phyloP scores from a whole-genome alignment of 208 protist genomes.

The Wallacemonas sp. region DNA sequence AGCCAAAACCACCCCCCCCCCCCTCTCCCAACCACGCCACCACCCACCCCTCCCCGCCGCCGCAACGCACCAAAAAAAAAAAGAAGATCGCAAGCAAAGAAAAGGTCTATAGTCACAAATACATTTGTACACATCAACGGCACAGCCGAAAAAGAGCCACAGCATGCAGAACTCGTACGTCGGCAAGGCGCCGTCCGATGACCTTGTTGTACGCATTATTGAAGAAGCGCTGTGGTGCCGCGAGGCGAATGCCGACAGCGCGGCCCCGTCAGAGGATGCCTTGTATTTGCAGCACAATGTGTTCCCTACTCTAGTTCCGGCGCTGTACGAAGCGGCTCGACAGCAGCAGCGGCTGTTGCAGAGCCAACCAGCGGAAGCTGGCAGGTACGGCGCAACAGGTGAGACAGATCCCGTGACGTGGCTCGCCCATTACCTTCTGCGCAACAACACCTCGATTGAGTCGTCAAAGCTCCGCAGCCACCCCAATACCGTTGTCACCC shows the following conservation, averaged over 20 bases:
- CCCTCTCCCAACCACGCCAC: too few relatives aligned
- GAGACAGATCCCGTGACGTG: slow-evolving; percentile 64
- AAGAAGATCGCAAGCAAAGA: not conserved
- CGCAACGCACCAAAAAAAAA: too few relatives aligned
- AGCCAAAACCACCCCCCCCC: too few relatives aligned
- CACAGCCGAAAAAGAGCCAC: too few relatives aligned
- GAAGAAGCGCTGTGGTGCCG: slow-evolving; percentile 74
- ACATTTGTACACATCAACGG: too few relatives aligned
- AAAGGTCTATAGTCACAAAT: too few relatives aligned
- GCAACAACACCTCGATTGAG: slow-evolving; percentile 60
- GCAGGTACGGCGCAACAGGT: slow-evolving; percentile 21
- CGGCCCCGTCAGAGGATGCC: slow-evolving; percentile 28
- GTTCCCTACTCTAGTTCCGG: slow-evolving; percentile 78
- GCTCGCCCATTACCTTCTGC: slow-evolving; percentile 78
- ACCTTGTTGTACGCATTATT: slow-evolving; percentile 65
- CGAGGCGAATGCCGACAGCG: slow-evolving; percentile 23
- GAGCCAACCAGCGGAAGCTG: slow-evolving; percentile 6
- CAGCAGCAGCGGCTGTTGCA: slow-evolving; percentile 32
- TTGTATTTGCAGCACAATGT: slow-evolving; percentile 68
- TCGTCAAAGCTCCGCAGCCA: slow-evolving; percentile 44
- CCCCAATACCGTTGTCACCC: slow-evolving; percentile 62
- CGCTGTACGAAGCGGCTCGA: slow-evolving; percentile 50
- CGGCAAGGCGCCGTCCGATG: slow-evolving; percentile 21
- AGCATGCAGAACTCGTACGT: slow-evolving; percentile 28
- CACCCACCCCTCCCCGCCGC: too few relatives aligned